phyloP scores from a whole-genome alignment of 2,329 filamentous ascomycete genomes.

The Cladosporium halotolerans region DNA sequence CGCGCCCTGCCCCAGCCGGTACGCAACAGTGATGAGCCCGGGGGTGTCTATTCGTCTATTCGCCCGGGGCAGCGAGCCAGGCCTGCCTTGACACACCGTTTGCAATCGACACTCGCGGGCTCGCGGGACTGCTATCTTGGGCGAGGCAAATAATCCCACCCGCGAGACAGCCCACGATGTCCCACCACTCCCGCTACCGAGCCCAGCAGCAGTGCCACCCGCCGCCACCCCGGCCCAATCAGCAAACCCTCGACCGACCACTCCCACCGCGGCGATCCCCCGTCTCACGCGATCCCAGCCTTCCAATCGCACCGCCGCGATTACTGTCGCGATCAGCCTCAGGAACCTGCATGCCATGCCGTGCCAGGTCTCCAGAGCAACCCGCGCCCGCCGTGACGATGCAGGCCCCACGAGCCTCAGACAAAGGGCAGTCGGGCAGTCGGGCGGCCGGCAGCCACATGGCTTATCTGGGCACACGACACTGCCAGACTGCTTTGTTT shows the following conservation, averaged over 20 bases:
- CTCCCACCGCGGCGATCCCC: not conserved
- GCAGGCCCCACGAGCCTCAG: not conserved
- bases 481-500: not conserved
- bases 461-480: not conserved
- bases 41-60: too few relatives aligned
- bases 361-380: not conserved
- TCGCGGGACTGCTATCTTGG: too few relatives aligned
- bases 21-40: too few relatives aligned
- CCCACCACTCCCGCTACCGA: too few relatives aligned
- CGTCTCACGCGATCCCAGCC: not conserved
- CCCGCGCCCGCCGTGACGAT: not conserved
- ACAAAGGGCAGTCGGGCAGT: not conserved
- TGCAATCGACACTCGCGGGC: too few relatives aligned
- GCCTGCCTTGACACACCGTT: too few relatives aligned
- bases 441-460: not conserved
- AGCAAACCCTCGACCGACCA: not conserved
- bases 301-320: not conserved
- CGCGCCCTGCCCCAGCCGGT: too few relatives aligned
- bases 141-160: too few relatives aligned
- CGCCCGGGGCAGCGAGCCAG: too few relatives aligned
- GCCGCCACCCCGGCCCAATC: too few relatives aligned
- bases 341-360: not conserved
- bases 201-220: too few relatives aligned
- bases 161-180: too few relatives aligned
- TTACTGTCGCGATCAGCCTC: not conserved